Evolutionary conservation across 805 yeast species (phyloP), one percentile per base, ranked within the genome.

Genomic region (Limtongia smithiae): DNA sequence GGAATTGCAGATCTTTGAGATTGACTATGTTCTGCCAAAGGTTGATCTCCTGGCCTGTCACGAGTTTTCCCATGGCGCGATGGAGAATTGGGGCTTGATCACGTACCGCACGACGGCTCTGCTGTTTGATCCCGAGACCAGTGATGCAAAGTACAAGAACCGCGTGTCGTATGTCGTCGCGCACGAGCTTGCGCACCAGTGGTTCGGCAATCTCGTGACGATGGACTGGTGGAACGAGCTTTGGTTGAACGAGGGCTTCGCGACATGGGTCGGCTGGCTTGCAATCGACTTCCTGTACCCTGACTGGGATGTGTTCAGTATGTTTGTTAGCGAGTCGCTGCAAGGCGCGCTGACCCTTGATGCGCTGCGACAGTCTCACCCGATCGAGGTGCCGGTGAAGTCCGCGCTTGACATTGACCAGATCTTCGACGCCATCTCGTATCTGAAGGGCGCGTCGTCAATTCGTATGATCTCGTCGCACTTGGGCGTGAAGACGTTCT

Each of bases 181-280:
- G 51, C 95, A 87, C 68, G 95, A 86, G 68, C 72, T 86, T 50
- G 94, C 94, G 9, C 95, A 86, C 68, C 93, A 87, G 65, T 87
- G 95, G 95, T 87, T 86, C 62, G 95, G 95, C 48, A 83, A 87
- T 67, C 75, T 83, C 60, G 91, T 85, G 53, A 87, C 95, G 40
- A 87, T 86, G 95, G 81, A 83, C 61, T 87, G 94, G 93, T 86
- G 95, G 95, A 87, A 86, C 60, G 93, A 85, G 61, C 73, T 86
- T 58, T 86, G 95, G 95, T 77, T 86, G 54, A 86, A 86, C 63
- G 95, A 86, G 69, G 93, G 94, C 12, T 86, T 86, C 69, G 95
- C 95, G 15, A 86, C 95, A 24, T 86, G 86, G 82, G 84, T 83
- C 63, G 85, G 88, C 3, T 83, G 77, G 75, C 69, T 75, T 46